A percentile compares a stretch with the other conserved stretches of the same genome.
phyloP scores from a whole-genome alignment of 768 basidiomycete genomes.

The Leccinum variicolor region DNA sequence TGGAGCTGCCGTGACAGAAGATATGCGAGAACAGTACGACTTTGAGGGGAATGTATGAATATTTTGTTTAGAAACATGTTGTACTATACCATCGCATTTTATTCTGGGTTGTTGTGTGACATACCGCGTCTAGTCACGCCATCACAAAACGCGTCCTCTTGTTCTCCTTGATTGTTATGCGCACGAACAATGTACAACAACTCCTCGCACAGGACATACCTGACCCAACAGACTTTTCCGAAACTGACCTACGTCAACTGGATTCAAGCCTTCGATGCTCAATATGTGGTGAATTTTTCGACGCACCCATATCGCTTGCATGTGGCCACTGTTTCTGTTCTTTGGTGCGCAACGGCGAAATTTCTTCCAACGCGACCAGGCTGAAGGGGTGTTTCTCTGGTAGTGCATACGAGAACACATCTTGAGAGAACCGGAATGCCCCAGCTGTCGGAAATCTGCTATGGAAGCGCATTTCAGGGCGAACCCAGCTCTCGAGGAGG shows the following conservation, averaged over 20 bases:
- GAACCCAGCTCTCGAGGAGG: constrained; percentile 69
- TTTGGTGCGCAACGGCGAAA: constrained; percentile 41
- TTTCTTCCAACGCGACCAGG: not conserved
- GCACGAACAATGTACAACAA: constrained; percentile 26
- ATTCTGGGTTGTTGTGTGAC: constrained; percentile 18
- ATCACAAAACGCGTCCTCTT: constrained; percentile 15
- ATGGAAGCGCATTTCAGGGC: constrained; percentile 63
- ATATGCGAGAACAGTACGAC: constrained; percentile 39
- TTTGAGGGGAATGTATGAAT: constrained; percentile 39
- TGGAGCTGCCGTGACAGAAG: constrained; percentile 44
- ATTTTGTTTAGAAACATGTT: constrained; percentile 17
- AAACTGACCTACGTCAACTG: constrained; percentile 54
- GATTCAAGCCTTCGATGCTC: constrained; percentile 68
- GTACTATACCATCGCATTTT: constrained; percentile 17
- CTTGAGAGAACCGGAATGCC: constrained; percentile 62
- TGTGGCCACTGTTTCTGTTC: constrained; percentile 88
- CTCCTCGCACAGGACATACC: constrained; percentile 38
- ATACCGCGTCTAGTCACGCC: constrained; percentile 20
- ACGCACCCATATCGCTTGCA: constrained; percentile 65
- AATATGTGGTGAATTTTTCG: constrained; percentile 74
- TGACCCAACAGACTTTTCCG: constrained; percentile 73
- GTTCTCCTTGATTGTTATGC: constrained; percentile 14
- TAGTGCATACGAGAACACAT: constrained; percentile 72
- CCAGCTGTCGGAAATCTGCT: constrained; percentile 58
- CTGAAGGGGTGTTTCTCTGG: constrained; percentile 4